Evolutionary conservation across 306 rosid species (phyloP).

Genomic region (Trifolium fragiferum): DNA sequence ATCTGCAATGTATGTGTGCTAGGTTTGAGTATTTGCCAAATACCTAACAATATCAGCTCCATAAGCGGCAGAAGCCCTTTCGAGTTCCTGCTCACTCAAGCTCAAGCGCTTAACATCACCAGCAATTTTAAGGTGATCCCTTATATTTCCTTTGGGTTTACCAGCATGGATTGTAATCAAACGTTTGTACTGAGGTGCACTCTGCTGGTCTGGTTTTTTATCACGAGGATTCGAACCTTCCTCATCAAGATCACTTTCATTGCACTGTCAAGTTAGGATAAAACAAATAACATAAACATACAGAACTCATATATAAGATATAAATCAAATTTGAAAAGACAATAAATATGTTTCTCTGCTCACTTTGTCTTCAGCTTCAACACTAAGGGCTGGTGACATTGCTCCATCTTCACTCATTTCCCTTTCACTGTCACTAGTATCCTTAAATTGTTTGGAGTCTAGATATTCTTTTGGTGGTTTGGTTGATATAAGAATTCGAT

Average conservation of each 20-base stretch:
- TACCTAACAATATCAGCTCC: conserved; percentile 80
- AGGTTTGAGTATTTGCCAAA: neutral
- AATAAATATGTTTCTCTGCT: conserved; percentile 16
- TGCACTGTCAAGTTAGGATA: conserved; percentile 42
- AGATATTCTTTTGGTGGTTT: conserved; percentile 82
- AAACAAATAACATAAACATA: conserved; percentile 3
- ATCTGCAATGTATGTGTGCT: neutral
- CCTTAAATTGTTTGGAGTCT: conserved; percentile 50
- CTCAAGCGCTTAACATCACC: conserved; percentile 83
- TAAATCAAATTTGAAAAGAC: conserved; percentile 31
- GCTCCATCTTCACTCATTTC: conserved; percentile 57
- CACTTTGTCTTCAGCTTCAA: conserved; percentile 60
- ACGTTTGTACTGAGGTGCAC: conserved; percentile 63
- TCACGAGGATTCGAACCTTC: conserved; percentile 52
- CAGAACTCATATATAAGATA: conserved; percentile 6
- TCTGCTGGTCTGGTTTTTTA: conserved; percentile 50
- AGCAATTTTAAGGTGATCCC: conserved; percentile 53
- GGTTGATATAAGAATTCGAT: conserved; percentile 76
- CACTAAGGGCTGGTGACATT: conserved; percentile 31
- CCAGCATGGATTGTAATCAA: conserved; percentile 93
- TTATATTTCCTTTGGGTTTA: conserved; percentile 72
- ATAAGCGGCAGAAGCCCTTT: conserved; percentile 57
- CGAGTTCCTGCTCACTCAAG: conserved; percentile 78
- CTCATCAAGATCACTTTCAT: conserved; percentile 62
- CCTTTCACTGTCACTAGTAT: conserved; percentile 51